Base-by-base conservation (phyloP, 176 grass and related monocot genomes). In the Dactylis glomerata region DNA sequence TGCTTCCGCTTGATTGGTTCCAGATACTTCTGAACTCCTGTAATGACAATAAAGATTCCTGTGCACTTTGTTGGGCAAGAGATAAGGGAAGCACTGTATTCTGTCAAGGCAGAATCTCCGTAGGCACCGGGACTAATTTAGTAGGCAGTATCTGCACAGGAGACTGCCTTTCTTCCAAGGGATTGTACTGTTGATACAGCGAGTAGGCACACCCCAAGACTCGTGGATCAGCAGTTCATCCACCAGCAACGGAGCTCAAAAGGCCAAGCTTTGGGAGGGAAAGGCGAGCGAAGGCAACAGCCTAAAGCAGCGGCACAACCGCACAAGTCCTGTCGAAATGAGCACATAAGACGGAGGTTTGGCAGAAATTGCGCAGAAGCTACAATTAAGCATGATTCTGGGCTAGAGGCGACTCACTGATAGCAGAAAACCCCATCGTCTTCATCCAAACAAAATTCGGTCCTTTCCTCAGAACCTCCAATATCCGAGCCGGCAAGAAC, bases 71-170 rank as follows among this genome's bases (percentile, higher is more conserved):
- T 56, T 50, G 36, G 65, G 71, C 54, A 82, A 33, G 83, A 74
- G 72, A 73, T 83, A 90, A 86, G 52, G 30, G 38, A 8, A 75
- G 30, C 37, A 61, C 58, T 81, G 47, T 58, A 57, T 59, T 87
- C 23, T 69, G 31, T 76, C 46, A 75, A 41, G 59, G 50, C 81
- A 81, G 76, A 87, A 91, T 81, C 81, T 81, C 76, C 20, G 31
- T 32, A 62, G 31, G 61, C 68, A 69, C 68, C 50, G 50, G 58
- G 19, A 75, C 24, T 78, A 68, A 24, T 83, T 74, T 80, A 68
- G 83, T 22, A 42, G 41, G 68, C 50, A 70, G 76, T 37, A 84
- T 69, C 81, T 69, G 75, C 59, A 87, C 81, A 84, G 57, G 75
- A 68, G 49, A 49, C 45, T 20, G 71, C 40, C 61, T 83, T 89